A percentile compares a stretch with the other conserved stretches of the same genome.
phyloP scores from a whole-genome alignment of 495 filamentous ascomycete genomes.

The Neurospora tetraspora region DNA sequence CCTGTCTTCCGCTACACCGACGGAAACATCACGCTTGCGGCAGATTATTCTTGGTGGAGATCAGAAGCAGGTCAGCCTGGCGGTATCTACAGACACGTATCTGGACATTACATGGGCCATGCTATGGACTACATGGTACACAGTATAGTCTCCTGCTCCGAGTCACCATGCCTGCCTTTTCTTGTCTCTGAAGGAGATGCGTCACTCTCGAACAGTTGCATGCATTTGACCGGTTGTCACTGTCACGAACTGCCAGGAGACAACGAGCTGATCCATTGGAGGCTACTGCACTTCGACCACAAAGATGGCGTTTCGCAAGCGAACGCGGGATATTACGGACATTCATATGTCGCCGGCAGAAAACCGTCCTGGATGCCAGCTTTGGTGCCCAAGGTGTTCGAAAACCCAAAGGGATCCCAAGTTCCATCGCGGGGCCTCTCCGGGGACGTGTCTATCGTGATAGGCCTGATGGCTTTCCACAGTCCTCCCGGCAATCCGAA shows the following conservation, averaged over 20 bases:
- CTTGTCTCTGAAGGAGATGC: neutral
- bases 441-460: slow-evolving; percentile 19
- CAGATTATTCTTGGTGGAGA: neutral
- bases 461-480: slow-evolving; percentile 24
- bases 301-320: slow-evolving; percentile 9
- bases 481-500: neutral
- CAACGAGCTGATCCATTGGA: slow-evolving; percentile 6
- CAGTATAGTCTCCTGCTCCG: neutral
- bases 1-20: neutral
- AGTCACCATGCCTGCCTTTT: neutral
- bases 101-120: neutral
- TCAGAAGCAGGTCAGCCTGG: neutral
- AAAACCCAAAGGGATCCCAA: slow-evolving; percentile 2
- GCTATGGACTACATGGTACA: neutral
- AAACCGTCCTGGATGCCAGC: slow-evolving; percentile 22
- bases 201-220: neutral
- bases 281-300: slow-evolving; percentile 13
- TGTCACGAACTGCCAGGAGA: neutral
- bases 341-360: slow-evolving; percentile 10
- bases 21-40: neutral
- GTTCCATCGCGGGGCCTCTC: slow-evolving; percentile 13
- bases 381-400: slow-evolving; percentile 21
- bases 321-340: neutral
- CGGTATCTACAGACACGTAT: neutral
- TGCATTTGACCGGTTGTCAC: neutral